Evolutionary conservation across 2,329 filamentous ascomycete species (phyloP).

Genomic region (Epichloe hybrida): DNA sequence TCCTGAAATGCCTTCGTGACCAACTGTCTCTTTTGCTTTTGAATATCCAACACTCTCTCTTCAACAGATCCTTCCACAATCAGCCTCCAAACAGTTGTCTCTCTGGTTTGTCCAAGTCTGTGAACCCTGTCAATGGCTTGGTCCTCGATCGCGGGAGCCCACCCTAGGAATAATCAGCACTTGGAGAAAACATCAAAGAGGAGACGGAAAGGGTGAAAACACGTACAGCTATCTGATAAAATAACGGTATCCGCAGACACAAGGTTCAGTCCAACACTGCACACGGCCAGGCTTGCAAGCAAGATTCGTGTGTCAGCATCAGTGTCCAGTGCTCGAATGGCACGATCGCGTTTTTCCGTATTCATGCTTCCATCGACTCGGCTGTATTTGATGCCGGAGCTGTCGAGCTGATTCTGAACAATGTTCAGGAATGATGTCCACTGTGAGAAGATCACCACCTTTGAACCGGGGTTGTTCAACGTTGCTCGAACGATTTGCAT

Average conservation of each 20-base stretch:
- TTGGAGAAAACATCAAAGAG: neutral
- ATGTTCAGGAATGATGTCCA: slow-evolving; percentile 65
- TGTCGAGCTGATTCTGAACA: slow-evolving; percentile 53
- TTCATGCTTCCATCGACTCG: slow-evolving; percentile 75
- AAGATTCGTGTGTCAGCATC: slow-evolving; percentile 59
- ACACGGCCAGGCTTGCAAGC: slow-evolving; percentile 70
- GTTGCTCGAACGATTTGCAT: slow-evolving; percentile 62
- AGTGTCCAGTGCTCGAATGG: slow-evolving; percentile 52
- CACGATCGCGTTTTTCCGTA: slow-evolving; percentile 53
- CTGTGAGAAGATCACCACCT: slow-evolving; percentile 63
- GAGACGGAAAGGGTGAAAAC: neutral
- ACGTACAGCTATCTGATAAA: slow-evolving; percentile 58
- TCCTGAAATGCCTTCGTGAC: slow-evolving; percentile 72
- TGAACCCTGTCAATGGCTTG: slow-evolving; percentile 85
- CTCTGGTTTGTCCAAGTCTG: slow-evolving; percentile 66
- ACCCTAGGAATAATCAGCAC: slow-evolving; percentile 37
- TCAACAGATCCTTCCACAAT: slow-evolving; percentile 73
- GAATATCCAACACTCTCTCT: slow-evolving; percentile 65
- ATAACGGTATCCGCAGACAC: slow-evolving; percentile 79
- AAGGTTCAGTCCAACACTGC: slow-evolving; percentile 75
- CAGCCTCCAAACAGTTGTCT: slow-evolving; percentile 67
- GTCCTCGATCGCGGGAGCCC: slow-evolving; percentile 80
- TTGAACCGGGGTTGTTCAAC: slow-evolving; percentile 47
- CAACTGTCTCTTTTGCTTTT: slow-evolving; percentile 64
- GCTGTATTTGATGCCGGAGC: slow-evolving; percentile 47